Percentiles rank a stretch among this genome's conserved stretches.
Conservation (phyloP, 768 basidiomycete genomes). For the Clitopilus hobsonii region DNA sequence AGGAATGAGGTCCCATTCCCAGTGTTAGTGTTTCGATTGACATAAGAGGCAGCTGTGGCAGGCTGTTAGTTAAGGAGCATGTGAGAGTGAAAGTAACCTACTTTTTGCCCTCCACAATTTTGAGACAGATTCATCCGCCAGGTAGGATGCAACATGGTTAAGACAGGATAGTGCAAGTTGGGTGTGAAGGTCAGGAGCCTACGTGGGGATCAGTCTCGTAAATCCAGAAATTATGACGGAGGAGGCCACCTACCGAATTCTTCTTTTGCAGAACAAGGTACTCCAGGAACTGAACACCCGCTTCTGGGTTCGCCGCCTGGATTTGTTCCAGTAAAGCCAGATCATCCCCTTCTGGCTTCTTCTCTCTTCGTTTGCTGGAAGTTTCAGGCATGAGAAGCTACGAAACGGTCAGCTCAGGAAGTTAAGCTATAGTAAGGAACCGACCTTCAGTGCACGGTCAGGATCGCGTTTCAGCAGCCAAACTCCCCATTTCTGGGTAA, state of each 20-base stretch:
- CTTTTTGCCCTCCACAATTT: slow-evolving; percentile 75
- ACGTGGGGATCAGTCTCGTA: neutral
- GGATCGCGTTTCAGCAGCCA: slow-evolving; percentile 74
- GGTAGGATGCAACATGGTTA: slow-evolving; percentile 44
- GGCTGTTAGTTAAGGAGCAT: slow-evolving; percentile 1
- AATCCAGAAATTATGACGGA: neutral
- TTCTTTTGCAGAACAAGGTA: slow-evolving; percentile 71
- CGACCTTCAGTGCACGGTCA: slow-evolving; percentile 68
- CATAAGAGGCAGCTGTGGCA: slow-evolving; percentile 46
- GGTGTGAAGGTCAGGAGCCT: slow-evolving; percentile 64
- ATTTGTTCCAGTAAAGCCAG: slow-evolving; percentile 51
- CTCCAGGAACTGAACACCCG: slow-evolving; percentile 73
- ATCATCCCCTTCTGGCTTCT: slow-evolving; percentile 59
- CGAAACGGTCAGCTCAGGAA: slow-evolving; percentile 1
- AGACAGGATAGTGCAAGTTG: slow-evolving; percentile 57
- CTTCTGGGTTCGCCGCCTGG: slow-evolving; percentile 47
- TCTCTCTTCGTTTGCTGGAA: slow-evolving; percentile 41
- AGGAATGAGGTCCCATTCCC: slow-evolving; percentile 47
- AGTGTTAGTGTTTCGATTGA: slow-evolving; percentile 18
- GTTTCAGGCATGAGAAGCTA: slow-evolving; percentile 62
- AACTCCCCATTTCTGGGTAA: slow-evolving; percentile 72
- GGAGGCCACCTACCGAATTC: slow-evolving; percentile 39
- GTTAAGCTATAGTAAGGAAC: neutral
- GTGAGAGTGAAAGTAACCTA: neutral
- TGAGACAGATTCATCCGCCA: slow-evolving; percentile 45